Conservation (phyloP, 2,329 filamentous ascomycete genomes). For the Paecilomyces niveus region DNA sequence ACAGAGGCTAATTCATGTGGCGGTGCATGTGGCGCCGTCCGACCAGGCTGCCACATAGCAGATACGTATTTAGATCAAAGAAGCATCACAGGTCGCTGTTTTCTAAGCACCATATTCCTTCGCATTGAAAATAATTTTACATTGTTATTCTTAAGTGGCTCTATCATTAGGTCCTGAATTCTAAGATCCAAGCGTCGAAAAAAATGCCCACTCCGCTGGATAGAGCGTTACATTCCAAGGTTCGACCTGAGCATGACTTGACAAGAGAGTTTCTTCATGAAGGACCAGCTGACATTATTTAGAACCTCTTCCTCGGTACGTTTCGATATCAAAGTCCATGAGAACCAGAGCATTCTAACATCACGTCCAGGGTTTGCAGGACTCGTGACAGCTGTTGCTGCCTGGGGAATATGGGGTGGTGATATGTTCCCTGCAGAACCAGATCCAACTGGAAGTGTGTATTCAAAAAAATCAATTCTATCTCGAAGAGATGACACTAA, state of each 20-base stretch:
- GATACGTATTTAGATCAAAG: not conserved
- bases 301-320: slow-evolving; percentile 66
- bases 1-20: too few relatives aligned
- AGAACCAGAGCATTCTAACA: slow-evolving; percentile 13
- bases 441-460: slow-evolving; percentile 70
- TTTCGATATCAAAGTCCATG: slow-evolving; percentile 2
- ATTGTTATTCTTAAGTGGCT: not conserved
- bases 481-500: not conserved
- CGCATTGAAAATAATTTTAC: not conserved
- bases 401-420: slow-evolving; percentile 77
- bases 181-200: not conserved
- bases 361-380: slow-evolving; percentile 64
- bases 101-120: not conserved
- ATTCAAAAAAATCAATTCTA: slow-evolving; percentile 10
- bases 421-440: slow-evolving; percentile 70
- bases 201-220: slow-evolving; percentile 65
- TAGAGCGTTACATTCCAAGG: slow-evolving; percentile 62
- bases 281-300: slow-evolving; percentile 11
- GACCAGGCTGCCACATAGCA: not conserved
- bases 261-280: slow-evolving; percentile 2
- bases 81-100: not conserved
- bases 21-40: not conserved
- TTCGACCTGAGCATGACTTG: slow-evolving; percentile 1
- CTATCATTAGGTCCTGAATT: not conserved
- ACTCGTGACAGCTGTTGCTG: slow-evolving; percentile 71